phyloP scores from a whole-genome alignment of 1,284 basidiomycete species.

The Malassezia japonica region DNA sequence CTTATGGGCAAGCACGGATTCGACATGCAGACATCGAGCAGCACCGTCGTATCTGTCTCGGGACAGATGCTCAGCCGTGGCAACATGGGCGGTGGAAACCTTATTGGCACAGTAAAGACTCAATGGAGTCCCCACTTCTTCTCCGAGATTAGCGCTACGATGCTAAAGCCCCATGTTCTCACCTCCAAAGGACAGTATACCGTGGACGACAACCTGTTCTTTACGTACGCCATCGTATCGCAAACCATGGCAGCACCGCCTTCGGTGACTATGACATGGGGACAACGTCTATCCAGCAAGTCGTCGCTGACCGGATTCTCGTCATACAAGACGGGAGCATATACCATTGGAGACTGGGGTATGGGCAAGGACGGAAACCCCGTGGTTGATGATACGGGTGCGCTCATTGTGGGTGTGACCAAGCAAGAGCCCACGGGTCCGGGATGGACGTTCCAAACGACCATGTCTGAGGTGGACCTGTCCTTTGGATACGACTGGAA shows the following conservation, averaged over 20 bases:
- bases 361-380: constrained; percentile 8
- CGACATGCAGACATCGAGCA: constrained; percentile 31
- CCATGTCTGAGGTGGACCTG: constrained; percentile 25
- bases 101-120: constrained; percentile 59
- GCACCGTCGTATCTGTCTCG: constrained; percentile 21
- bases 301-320: constrained; percentile 39
- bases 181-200: constrained; percentile 51
- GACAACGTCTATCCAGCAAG: constrained; percentile 46
- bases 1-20: constrained; percentile 43
- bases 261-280: constrained; percentile 50
- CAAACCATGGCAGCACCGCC: constrained; percentile 46
- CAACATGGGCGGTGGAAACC: constrained; percentile 51
- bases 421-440: constrained; percentile 25
- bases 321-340: constrained; percentile 50
- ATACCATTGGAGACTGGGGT: constrained; percentile 51
- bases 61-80: constrained; percentile 50
- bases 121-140: constrained; percentile 57
- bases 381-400: constrained; percentile 25
- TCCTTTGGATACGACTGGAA: constrained; percentile 49
- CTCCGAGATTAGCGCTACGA: constrained; percentile 46
- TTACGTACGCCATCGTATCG: constrained; percentile 45
- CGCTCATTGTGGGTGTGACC: constrained; percentile 33
- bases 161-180: constrained; percentile 51
- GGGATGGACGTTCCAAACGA: constrained; percentile 36
- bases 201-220: constrained; percentile 48